phyloP scores from a whole-genome alignment of 352 stramenopile species.

The Halophytophthora polymorphica region DNA sequence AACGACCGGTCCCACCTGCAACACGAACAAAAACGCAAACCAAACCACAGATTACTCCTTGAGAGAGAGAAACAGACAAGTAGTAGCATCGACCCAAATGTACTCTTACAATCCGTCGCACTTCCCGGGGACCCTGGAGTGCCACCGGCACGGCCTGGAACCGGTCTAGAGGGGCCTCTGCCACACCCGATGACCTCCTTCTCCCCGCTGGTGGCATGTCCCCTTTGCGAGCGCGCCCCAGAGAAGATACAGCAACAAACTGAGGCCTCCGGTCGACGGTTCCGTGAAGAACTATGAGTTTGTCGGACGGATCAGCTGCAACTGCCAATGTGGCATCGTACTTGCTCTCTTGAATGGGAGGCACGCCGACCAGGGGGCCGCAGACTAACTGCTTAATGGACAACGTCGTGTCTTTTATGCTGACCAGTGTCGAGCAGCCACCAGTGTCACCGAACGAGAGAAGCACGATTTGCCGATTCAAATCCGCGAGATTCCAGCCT shows the following conservation, averaged over 20 bases:
- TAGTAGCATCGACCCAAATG: neutral
- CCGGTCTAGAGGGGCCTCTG: constrained; percentile 1
- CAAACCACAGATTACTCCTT: neutral
- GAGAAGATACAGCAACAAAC: constrained; percentile 10
- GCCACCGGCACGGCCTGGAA: constrained; percentile 6
- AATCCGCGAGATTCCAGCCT: constrained; percentile 23
- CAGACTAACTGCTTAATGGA: constrained; percentile 39
- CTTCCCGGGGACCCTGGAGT: constrained; percentile 5
- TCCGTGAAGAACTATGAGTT: constrained; percentile 8
- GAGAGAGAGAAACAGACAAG: neutral
- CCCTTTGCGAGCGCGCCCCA: neutral
- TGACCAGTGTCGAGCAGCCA: constrained; percentile 22
- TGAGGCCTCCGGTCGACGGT: constrained; percentile 4
- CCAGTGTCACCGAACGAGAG: constrained; percentile 13
- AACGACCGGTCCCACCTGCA: constrained; percentile 42
- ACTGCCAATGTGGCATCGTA: neutral
- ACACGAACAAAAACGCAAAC: neutral
- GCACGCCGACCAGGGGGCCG: constrained; percentile 20
- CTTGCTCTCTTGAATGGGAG: neutral
- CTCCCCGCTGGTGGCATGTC: neutral
- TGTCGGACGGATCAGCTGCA: constrained; percentile 4
- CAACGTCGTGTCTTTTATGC: constrained; percentile 34
- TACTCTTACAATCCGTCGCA: constrained; percentile 14
- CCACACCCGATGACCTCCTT: constrained; percentile 2
- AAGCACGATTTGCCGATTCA: constrained; percentile 21